Percentiles rank a stretch among this genome's conserved stretches.
phyloP scores from a whole-genome alignment of 1,284 basidiomycete species.

The Fomitopsis palustris region DNA sequence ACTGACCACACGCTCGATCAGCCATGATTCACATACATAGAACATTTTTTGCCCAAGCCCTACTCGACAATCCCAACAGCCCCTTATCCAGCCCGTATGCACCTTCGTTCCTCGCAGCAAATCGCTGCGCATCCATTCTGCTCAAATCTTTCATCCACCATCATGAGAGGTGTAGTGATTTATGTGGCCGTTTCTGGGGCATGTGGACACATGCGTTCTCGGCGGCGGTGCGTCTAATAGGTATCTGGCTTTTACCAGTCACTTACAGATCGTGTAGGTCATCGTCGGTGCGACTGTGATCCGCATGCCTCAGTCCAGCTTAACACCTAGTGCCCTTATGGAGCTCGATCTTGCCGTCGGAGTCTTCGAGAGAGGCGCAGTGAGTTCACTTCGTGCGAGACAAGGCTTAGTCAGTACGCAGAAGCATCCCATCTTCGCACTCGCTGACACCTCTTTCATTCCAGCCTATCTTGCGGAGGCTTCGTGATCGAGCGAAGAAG shows the following conservation, averaged over 20 bases:
- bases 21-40: constrained; percentile 35
- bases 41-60: constrained; percentile 37
- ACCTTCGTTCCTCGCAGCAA: constrained; percentile 38
- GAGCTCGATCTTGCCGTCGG: constrained; percentile 31
- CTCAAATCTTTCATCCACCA: constrained; percentile 33
- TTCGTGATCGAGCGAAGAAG: constrained; percentile 23
- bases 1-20: constrained; percentile 6
- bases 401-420: constrained; percentile 26
- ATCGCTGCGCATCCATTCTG: constrained; percentile 34
- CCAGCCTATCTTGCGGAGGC: constrained; percentile 25
- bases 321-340: constrained; percentile 29
- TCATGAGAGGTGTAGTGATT: constrained; percentile 19
- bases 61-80: constrained; percentile 35
- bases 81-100: constrained; percentile 37
- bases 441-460: not conserved
- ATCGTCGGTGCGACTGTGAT: constrained; percentile 32
- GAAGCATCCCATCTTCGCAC: not conserved
- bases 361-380: constrained; percentile 27
- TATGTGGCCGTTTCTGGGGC: constrained; percentile 34
- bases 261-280: constrained; percentile 19
- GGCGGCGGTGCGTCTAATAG: constrained; percentile 29
- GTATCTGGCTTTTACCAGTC: not conserved
- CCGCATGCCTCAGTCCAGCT: constrained; percentile 27
- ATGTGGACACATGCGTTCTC: constrained; percentile 39
- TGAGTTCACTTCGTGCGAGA: constrained; percentile 22